Conservation (phyloP, 1,284 basidiomycete genomes). For the Ustilago xerochloae region DNA sequence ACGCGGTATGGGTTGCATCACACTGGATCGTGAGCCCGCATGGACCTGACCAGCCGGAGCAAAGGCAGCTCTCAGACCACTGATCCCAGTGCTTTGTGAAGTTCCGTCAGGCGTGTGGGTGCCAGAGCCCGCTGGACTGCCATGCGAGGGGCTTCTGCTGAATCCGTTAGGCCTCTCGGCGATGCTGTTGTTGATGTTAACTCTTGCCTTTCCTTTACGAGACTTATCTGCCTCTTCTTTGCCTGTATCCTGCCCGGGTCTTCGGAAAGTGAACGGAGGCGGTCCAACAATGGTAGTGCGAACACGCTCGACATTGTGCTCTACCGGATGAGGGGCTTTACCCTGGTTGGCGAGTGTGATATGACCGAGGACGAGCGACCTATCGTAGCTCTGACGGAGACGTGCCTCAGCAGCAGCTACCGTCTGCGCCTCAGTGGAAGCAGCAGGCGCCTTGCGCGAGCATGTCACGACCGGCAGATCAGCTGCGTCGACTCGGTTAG, state of each 20-base stretch:
- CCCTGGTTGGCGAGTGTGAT: conserved; percentile 54
- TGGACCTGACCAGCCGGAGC: conserved; percentile 24
- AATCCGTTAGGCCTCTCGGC: neutral
- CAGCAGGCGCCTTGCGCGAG: neutral
- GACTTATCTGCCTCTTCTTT: neutral
- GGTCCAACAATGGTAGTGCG: conserved; percentile 64
- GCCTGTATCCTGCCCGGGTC: neutral
- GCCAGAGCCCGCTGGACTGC: conserved; percentile 30
- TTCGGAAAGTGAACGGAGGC: conserved; percentile 23
- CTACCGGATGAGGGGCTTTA: conserved; percentile 46
- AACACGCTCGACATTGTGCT: conserved; percentile 63
- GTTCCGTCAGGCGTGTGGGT: conserved; percentile 36
- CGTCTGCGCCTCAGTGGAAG: neutral
- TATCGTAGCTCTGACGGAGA: conserved; percentile 57
- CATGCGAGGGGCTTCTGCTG: conserved; percentile 12
- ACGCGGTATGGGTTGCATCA: conserved; percentile 42
- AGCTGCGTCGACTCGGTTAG: conserved; percentile 41
- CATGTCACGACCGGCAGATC: conserved; percentile 52
- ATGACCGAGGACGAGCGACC: conserved; percentile 51
- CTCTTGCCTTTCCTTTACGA: conserved; percentile 20
- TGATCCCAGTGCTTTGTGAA: conserved; percentile 17
- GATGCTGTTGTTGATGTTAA: conserved; percentile 13
- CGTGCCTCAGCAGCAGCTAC: conserved; percentile 24
- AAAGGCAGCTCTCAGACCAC: conserved; percentile 32
- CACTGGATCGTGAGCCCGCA: conserved; percentile 29